phyloP scores from a whole-genome alignment of 1,284 basidiomycete genomes.

The Ganoderma resinaceum region DNA sequence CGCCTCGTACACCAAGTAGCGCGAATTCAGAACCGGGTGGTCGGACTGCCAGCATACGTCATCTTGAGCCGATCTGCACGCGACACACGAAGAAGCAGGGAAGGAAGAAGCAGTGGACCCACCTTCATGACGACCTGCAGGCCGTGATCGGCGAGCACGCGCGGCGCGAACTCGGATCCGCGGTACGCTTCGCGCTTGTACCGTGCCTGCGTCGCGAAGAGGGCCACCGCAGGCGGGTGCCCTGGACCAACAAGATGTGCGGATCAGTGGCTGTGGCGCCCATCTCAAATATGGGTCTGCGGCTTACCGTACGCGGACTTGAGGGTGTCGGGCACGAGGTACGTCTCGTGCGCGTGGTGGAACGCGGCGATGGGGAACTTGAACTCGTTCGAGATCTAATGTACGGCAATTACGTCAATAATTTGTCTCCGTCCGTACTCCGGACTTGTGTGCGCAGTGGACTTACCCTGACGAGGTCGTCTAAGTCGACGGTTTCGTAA shows the following conservation, averaged over 20 bases:
- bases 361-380: conserved; percentile 83
- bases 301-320: conserved; percentile 65
- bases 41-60: conserved; percentile 58
- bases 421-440: not conserved
- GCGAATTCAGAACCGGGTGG: conserved; percentile 78
- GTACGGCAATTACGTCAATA: not conserved
- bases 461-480: conserved; percentile 66
- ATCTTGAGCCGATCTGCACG: not conserved
- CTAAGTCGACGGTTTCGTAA: conserved; percentile 47
- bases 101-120: conserved; percentile 11
- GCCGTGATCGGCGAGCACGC: conserved; percentile 78
- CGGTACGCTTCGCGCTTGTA: conserved; percentile 90
- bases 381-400: conserved; percentile 77
- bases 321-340: conserved; percentile 83
- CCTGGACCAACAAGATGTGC: conserved; percentile 26
- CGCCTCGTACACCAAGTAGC: conserved; percentile 85
- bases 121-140: conserved; percentile 84
- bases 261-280: conserved; percentile 46
- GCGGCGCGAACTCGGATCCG: conserved; percentile 85
- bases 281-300: conserved; percentile 68
- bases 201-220: conserved; percentile 66
- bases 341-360: conserved; percentile 90
- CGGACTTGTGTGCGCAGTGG: not conserved
- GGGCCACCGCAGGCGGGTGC: conserved; percentile 73
- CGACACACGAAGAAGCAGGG: no score